Evolutionary conservation across 2,329 filamentous ascomycete species (phyloP), one percentile per base, ranked within the genome.

Genomic region (Verticillium albo-atrum): DNA sequence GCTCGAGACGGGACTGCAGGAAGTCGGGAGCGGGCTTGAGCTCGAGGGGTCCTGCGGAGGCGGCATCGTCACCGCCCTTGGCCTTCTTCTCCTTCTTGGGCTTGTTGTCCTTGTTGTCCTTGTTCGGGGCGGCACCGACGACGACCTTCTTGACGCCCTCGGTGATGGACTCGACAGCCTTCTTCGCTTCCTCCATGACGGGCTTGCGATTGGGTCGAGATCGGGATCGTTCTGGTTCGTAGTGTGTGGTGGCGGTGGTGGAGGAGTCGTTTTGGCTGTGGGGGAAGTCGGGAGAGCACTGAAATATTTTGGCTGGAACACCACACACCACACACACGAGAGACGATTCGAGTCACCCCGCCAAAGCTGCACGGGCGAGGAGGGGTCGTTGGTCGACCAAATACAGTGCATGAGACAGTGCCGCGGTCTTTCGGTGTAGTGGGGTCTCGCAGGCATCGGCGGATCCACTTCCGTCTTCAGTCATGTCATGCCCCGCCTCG

Each of bases 1-100:
- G 80, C 57, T 89, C 85, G 69, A 97, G 88, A 64, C 95, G 88
- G 74, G 92, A 86, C 70, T 93, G 81, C 63, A 98, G 86, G 75
- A 90, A 97, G 61, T 89, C 86, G 59, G 93, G 89, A 23, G 86
- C 80, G 28, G 77, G 82, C 66, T 72, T 74, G 70, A 76, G 72
- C 76, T 83, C 79, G 61, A 83, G 71, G 42, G 78, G 75, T 14
- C 75, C 76, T 25, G 74, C 67, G 56, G 70, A 72, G 57, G 68
- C 66, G 60, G 71, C 74, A 58, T 70, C 72, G 61, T 68, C 70
- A 59, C 67, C 69, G 47, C 66, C 69, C 61, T 69, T 71, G 57
- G 74, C 73, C 65, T 73, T 81, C 68, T 79, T 80, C 68, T 82
- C 81, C 73, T 81, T 81, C 74, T 86, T 83, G 68, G 81, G 70